Evolutionary conservation across 2,329 filamentous ascomycete species (phyloP).

Genomic region (Fusarium chlamydosporum): DNA sequence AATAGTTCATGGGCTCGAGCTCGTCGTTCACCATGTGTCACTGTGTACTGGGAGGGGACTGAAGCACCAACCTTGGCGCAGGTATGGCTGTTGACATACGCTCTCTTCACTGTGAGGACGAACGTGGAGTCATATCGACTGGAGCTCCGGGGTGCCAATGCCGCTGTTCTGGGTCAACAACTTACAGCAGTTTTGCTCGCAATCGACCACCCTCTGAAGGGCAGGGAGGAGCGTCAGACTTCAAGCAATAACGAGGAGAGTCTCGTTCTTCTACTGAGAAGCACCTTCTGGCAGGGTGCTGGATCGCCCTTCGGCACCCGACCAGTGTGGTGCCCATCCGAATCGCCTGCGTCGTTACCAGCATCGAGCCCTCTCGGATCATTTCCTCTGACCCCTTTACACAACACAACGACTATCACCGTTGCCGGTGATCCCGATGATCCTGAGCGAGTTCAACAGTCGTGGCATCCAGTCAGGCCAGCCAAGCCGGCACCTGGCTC

Average conservation of each 20-base stretch:
- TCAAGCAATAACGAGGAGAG: slow-evolving; percentile 49
- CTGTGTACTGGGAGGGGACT: slow-evolving; percentile 60
- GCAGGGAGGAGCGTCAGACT: slow-evolving; percentile 50
- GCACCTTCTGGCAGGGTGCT: slow-evolving; percentile 79
- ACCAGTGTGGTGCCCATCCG: slow-evolving; percentile 70
- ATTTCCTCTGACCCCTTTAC: slow-evolving; percentile 65
- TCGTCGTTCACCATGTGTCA: slow-evolving; percentile 65
- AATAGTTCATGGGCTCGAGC: slow-evolving; percentile 71
- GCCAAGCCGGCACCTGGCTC: slow-evolving; percentile 79
- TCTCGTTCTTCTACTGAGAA: slow-evolving; percentile 62
- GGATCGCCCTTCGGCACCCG: slow-evolving; percentile 76
- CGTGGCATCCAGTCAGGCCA: slow-evolving; percentile 78
- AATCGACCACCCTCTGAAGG: slow-evolving; percentile 62
- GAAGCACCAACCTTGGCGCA: slow-evolving; percentile 63
- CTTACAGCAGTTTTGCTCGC: slow-evolving; percentile 64
- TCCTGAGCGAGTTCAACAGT: slow-evolving; percentile 62
- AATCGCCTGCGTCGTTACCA: slow-evolving; percentile 57
- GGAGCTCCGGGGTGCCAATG: slow-evolving; percentile 58
- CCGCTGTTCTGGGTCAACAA: slow-evolving; percentile 56
- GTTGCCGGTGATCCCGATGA: slow-evolving; percentile 59
- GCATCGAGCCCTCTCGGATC: slow-evolving; percentile 57
- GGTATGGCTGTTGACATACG: slow-evolving; percentile 67
- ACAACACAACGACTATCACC: slow-evolving; percentile 60
- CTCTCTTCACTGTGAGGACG: slow-evolving; percentile 66
- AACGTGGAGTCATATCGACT: slow-evolving; percentile 65